Evolutionary conservation across 192 early-diverging fungal species (phyloP).

Genomic region (Coemansia sp.): DNA sequence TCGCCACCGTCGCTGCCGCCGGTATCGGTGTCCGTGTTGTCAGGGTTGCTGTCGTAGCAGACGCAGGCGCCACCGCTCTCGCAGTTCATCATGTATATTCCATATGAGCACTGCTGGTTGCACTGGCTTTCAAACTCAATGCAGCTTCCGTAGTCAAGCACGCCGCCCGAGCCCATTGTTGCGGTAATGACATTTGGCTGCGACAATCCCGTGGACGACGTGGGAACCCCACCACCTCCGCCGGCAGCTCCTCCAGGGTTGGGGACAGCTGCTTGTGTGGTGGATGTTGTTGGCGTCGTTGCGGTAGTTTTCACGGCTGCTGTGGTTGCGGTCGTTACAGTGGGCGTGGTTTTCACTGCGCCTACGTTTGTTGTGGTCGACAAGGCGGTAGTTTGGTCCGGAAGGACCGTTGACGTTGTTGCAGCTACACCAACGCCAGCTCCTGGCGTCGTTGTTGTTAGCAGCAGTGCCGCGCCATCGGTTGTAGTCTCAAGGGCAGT

Average conservation of each 20-base stretch:
- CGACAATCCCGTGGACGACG: constrained; percentile 1
- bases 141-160: constrained; percentile 44
- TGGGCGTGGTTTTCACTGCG: constrained; percentile 7
- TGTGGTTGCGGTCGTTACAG: background rate
- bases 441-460: constrained; percentile 4
- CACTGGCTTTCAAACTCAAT: constrained; percentile 49
- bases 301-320: background rate
- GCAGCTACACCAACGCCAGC: background rate
- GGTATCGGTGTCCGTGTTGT: constrained; percentile 6
- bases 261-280: background rate
- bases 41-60: constrained; percentile 35
- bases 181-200: constrained; percentile 42
- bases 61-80: constrained; percentile 41
- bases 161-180: constrained; percentile 36
- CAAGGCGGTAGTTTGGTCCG: background rate
- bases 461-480: background rate
- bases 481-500: background rate
- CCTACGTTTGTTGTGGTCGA: background rate
- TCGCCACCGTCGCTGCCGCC: constrained; percentile 7
- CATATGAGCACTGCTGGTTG: constrained; percentile 35
- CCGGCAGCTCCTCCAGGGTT: constrained; percentile 26
- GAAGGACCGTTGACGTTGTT: constrained; percentile 1
- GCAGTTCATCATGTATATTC: constrained; percentile 48
- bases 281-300: background rate
- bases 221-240: constrained; percentile 31